A percentile compares a stretch with the other conserved stretches of the same genome.
Evolutionary conservation across 1,284 basidiomycete genomes (phyloP).

Genomic region (Fistulinella cinereoalba): DNA sequence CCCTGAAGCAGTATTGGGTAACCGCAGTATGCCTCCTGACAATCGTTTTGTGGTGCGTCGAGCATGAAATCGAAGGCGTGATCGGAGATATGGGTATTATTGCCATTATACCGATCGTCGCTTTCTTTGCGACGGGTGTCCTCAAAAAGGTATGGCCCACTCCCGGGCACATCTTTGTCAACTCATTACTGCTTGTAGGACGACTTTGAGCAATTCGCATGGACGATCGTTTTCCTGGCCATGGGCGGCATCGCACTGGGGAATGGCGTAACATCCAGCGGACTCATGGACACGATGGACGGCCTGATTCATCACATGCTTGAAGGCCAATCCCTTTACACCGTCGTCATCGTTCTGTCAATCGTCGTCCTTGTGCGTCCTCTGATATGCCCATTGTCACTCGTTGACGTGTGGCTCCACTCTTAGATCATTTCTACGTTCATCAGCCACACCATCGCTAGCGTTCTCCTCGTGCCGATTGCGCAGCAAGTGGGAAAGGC

Average conservation of each 20-base stretch:
- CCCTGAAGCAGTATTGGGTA: slow-evolving; percentile 89
- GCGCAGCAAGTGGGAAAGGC: slow-evolving; percentile 86
- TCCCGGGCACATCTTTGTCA: not conserved
- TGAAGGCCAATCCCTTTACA: slow-evolving; percentile 71
- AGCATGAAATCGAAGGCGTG: slow-evolving; percentile 73
- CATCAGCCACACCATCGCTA: slow-evolving; percentile 96
- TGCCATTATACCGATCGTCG: slow-evolving; percentile 89
- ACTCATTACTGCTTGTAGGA: slow-evolving; percentile 49
- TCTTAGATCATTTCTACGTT: slow-evolving; percentile 77
- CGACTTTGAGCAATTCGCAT: slow-evolving; percentile 92
- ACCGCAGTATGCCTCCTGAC: slow-evolving; percentile 82
- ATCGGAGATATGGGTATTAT: slow-evolving; percentile 98
- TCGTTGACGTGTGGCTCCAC: slow-evolving; percentile 4
- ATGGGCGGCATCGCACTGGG: slow-evolving; percentile 99
- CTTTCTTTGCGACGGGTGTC: slow-evolving; percentile 94
- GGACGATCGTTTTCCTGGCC: slow-evolving; percentile 93
- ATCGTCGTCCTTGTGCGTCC: slow-evolving; percentile 78
- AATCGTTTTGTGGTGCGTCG: slow-evolving; percentile 90
- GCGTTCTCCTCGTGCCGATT: slow-evolving; percentile 93
- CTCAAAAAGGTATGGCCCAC: slow-evolving; percentile 74
- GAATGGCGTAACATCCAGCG: slow-evolving; percentile 90
- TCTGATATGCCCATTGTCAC: not conserved
- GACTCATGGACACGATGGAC: slow-evolving; percentile 81
- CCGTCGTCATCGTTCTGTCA: slow-evolving; percentile 83
- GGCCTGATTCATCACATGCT: slow-evolving; percentile 67